These are phyloP conservation scores for Aspergillus costaricaensis DNA, from an alignment of 2,329 filamentous ascomycete species.

Conservation along the genomic window DNA sequence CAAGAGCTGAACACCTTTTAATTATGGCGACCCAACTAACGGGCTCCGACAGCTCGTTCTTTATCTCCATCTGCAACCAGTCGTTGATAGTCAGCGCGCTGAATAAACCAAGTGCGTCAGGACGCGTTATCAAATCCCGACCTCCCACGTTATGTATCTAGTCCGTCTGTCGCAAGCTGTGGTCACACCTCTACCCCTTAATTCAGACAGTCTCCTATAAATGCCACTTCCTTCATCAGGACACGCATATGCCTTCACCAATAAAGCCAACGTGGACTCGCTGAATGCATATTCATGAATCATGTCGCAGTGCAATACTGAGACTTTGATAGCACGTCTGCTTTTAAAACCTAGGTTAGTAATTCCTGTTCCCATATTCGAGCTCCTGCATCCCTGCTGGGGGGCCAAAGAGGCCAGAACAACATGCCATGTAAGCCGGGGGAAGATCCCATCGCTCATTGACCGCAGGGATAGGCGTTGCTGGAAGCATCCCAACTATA, in stretches of 20 bases:
- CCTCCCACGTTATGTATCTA: not conserved
- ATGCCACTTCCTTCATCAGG: not conserved
- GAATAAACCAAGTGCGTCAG: not conserved
- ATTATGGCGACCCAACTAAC: not conserved
- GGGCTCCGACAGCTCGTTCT: not conserved
- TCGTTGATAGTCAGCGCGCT: not conserved
- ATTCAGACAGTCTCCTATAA: not conserved
- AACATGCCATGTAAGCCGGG: not conserved
- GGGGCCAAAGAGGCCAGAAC: not conserved
- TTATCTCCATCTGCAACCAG: not conserved
- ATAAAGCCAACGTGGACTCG: not conserved
- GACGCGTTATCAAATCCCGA: constrained; percentile 1
- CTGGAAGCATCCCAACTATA: constrained; percentile 13
- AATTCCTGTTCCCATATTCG: too few relatives aligned
- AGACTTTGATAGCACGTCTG: constrained; percentile 31
- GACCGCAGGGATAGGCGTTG: constrained; percentile 26
- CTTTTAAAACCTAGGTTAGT: constrained; percentile 38
- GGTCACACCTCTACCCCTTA: not conserved
- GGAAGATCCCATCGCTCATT: not conserved
- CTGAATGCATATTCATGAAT: not conserved
- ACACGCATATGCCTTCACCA: not conserved
- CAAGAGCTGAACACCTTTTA: not conserved
- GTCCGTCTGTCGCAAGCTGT: not conserved
- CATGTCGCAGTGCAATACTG: constrained; percentile 23
- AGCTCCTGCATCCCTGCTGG: not conserved